A percentile compares a stretch with the other conserved stretches of the same genome.
Conservation (phyloP, 73 alveolate species). For the Paraurostyla sp. region DNA sequence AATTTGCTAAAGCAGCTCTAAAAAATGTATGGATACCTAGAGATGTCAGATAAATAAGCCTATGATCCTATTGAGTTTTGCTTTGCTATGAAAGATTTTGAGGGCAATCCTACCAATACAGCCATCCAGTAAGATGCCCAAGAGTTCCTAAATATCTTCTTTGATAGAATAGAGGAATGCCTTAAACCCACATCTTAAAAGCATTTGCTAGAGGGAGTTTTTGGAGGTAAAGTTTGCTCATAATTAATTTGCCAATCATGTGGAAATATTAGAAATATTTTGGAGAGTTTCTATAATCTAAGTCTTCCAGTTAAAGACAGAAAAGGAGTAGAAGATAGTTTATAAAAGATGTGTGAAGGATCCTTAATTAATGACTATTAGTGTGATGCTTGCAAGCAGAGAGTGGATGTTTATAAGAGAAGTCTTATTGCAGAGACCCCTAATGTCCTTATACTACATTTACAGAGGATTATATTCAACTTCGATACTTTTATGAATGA, state of each 20-base stretch:
- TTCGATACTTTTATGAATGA: conserved; percentile 95
- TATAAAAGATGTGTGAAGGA: conserved; percentile 89
- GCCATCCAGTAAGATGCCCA: conserved; percentile 96
- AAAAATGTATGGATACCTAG: conserved; percentile 93
- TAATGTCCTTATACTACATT: conserved; percentile 94
- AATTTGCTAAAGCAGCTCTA: conserved; percentile 96
- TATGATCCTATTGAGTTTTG: conserved; percentile 96
- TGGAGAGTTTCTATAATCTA: conserved; percentile 92
- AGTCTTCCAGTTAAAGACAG: conserved; percentile 94
- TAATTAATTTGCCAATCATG: conserved; percentile 92
- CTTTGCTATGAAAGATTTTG: conserved; percentile 95
- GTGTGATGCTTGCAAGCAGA: conserved; percentile 95
- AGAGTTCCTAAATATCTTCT: conserved; percentile 96
- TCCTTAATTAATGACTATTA: conserved; percentile 93
- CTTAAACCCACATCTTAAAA: conserved; percentile 91
- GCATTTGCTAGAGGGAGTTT: conserved; percentile 90
- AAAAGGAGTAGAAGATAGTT: conserved; percentile 89
- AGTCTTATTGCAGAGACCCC: conserved; percentile 92
- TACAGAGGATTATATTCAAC: conserved; percentile 94
- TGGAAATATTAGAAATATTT: conserved; percentile 81
- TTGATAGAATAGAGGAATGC: conserved; percentile 95
- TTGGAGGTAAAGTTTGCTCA: conserved; percentile 96
- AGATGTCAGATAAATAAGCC: conserved; percentile 92
- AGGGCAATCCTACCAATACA: conserved; percentile 97
- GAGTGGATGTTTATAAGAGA: conserved; percentile 93